phyloP scores from a whole-genome alignment of 306 rosid genomes.

The Glycine tomentella region DNA sequence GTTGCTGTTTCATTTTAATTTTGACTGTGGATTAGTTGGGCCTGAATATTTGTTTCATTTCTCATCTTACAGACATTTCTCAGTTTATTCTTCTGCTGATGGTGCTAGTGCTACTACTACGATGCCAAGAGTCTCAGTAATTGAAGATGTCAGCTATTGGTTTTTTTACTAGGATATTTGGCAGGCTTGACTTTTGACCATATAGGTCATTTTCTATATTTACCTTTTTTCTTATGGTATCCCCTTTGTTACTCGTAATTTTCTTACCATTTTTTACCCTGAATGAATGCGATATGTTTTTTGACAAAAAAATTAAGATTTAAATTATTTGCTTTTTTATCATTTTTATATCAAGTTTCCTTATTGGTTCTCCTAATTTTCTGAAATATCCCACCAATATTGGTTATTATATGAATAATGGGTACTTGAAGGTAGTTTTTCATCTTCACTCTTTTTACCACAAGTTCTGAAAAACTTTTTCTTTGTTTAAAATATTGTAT shows the following conservation, averaged over 20 bases:
- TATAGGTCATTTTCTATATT: neutral
- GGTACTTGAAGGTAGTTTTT: neutral
- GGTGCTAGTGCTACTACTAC: neutral
- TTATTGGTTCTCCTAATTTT: neutral
- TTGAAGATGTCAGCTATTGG: neutral
- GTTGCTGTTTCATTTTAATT: neutral
- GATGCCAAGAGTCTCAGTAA: neutral
- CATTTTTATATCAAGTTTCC: neutral
- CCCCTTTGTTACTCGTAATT: neutral
- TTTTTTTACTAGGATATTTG: neutral
- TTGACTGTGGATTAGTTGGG: neutral
- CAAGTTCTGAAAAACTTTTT: neutral
- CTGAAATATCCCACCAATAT: neutral
- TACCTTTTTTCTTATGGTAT: neutral
- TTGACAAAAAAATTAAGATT: neutral
- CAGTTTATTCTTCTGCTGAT: neutral
- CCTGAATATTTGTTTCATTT: neutral
- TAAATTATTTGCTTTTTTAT: neutral
- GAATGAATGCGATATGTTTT: neutral
- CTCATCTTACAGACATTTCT: neutral
- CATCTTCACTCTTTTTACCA: neutral
- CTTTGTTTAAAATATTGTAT: no score
- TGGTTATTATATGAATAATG: neutral
- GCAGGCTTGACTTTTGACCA: neutral
- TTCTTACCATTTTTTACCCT: neutral